These are phyloP conservation scores for Puccinia triticina DNA, from an alignment of 1,284 basidiomycete genomes.

Conservation along the genomic window DNA sequence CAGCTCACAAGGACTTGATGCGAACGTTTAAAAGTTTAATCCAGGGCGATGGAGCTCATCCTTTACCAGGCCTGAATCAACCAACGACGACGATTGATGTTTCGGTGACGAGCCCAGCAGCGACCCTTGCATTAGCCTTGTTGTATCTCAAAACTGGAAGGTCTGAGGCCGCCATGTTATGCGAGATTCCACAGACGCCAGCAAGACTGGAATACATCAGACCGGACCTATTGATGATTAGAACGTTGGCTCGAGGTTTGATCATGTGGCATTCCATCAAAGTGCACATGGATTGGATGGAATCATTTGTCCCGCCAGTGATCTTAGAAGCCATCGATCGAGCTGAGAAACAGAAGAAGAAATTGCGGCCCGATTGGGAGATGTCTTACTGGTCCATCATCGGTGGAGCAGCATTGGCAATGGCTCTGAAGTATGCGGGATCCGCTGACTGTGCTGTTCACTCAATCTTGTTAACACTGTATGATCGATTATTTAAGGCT, in stretches of 20 bases:
- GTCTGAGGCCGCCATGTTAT: slow-evolving; percentile 78
- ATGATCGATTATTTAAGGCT: slow-evolving; percentile 69
- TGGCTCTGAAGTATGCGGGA: slow-evolving; percentile 91
- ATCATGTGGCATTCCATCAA: slow-evolving; percentile 84
- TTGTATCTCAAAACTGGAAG: slow-evolving; percentile 87
- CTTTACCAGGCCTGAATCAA: slow-evolving; percentile 59
- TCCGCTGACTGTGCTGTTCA: slow-evolving; percentile 86
- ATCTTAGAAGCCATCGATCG: slow-evolving; percentile 69
- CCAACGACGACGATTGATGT: slow-evolving; percentile 73
- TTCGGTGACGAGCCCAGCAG: slow-evolving; percentile 84
- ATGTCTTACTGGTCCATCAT: slow-evolving; percentile 85
- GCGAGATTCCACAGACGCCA: slow-evolving; percentile 78
- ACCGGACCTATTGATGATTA: slow-evolving; percentile 80
- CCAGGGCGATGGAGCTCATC: slow-evolving; percentile 52
- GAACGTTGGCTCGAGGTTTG: slow-evolving; percentile 75
- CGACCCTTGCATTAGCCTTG: slow-evolving; percentile 83
- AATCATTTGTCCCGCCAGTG: slow-evolving; percentile 72
- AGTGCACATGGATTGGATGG: slow-evolving; percentile 77
- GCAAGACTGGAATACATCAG: slow-evolving; percentile 80
- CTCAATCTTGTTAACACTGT: slow-evolving; percentile 75
- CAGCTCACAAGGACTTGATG: slow-evolving; percentile 52
- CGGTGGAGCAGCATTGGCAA: slow-evolving; percentile 84
- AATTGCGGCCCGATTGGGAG: slow-evolving; percentile 71
- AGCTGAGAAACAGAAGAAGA: slow-evolving; percentile 60
- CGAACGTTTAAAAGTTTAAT: slow-evolving; percentile 47